Percentiles rank a stretch among this genome's conserved stretches.
These are phyloP conservation scores for Phytophthora macrochlamydospora DNA, from an alignment of 352 stramenopile genomes.

Conservation along the genomic window DNA sequence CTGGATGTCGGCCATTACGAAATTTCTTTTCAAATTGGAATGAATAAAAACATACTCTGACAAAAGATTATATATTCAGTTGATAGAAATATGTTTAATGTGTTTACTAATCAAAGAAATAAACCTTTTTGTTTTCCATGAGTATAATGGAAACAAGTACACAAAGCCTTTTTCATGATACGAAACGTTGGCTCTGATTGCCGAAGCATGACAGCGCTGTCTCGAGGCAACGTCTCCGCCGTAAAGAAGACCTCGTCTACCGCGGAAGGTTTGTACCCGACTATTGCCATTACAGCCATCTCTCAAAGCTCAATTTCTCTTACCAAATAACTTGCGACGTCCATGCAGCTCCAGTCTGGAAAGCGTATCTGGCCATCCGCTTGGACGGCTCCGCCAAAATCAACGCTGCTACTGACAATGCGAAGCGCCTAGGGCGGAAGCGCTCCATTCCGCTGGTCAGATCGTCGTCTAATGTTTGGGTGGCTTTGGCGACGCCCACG, in stretches of 20 bases:
- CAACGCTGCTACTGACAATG: conserved; percentile 1
- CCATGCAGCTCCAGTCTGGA: conserved; percentile 67
- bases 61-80: background rate
- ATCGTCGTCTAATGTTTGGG: conserved; percentile 22
- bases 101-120: too few relatives aligned
- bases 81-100: too few relatives aligned
- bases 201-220: conserved; percentile 13
- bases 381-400: conserved; percentile 10
- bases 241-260: conserved; percentile 32
- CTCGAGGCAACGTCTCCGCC: conserved; percentile 23
- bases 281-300: background rate
- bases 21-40: background rate
- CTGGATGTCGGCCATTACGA: conserved; percentile 63
- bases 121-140: too few relatives aligned
- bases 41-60: background rate
- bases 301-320: background rate
- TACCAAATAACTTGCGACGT: background rate
- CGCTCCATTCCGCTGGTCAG: conserved; percentile 36
- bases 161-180: too few relatives aligned
- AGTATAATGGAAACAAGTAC: too few relatives aligned
- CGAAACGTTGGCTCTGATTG: conserved; percentile 19
- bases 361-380: conserved; percentile 60
- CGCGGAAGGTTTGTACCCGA: conserved; percentile 28
- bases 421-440: conserved; percentile 36
- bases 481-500: conserved; percentile 27